phyloP scores from a whole-genome alignment of 2,329 filamentous ascomycete species.

The Didymosphaeria variabile region DNA sequence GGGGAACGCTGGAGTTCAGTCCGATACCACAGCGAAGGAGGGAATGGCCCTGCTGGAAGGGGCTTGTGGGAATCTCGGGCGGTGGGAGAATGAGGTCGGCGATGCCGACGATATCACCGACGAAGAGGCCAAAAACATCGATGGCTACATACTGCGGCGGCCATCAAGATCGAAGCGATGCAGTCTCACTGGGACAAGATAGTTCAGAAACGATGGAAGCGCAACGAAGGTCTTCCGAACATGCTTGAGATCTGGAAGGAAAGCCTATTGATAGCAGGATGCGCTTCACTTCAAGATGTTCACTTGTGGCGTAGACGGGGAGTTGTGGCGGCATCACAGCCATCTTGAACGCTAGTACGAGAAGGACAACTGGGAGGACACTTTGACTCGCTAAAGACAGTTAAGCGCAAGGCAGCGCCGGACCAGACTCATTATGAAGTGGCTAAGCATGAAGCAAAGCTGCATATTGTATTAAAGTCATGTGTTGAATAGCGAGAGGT shows the following conservation, averaged over 20 bases:
- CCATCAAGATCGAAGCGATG: background rate
- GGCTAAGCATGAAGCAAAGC: background rate
- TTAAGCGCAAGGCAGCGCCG: background rate
- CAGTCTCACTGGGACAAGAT: background rate
- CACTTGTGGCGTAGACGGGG: background rate
- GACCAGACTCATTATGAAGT: background rate
- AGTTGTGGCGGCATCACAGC: constrained; percentile 8
- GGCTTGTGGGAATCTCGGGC: background rate
- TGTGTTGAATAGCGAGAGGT: background rate
- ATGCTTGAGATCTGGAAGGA: background rate
- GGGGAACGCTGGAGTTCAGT: constrained; percentile 1
- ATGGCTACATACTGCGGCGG: constrained; percentile 9
- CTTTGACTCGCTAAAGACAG: background rate
- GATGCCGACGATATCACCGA: constrained; percentile 5
- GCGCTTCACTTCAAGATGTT: background rate
- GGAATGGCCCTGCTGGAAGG: constrained; percentile 9
- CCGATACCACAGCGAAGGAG: constrained; percentile 15
- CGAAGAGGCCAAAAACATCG: constrained; percentile 13
- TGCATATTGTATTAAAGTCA: background rate
- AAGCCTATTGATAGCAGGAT: background rate
- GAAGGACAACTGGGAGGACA: background rate
- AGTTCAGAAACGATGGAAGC: too few relatives aligned
- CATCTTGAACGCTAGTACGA: constrained; percentile 2
- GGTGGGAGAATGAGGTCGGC: constrained; percentile 11
- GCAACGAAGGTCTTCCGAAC: background rate